Evolutionary conservation across 495 filamentous ascomycete genomes (phyloP).

Genomic region (Hypoxylon fuscum): DNA sequence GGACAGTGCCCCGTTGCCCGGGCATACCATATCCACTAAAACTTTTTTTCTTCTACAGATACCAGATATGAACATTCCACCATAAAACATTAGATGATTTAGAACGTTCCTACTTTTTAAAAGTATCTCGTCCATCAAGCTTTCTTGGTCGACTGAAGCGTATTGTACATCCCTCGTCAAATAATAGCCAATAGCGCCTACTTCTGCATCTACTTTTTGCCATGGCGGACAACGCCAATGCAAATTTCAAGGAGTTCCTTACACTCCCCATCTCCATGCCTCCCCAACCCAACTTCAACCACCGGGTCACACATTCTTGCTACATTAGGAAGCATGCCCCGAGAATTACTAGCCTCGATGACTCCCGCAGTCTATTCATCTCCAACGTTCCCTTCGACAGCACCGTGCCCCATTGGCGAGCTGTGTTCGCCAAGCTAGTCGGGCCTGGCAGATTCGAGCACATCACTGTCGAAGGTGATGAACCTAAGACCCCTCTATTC

Average conservation of each 20-base stretch:
- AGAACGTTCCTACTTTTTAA: too few species aligned
- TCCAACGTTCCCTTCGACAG: conserved; percentile 89
- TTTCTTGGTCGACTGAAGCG: too few species aligned
- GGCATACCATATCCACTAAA: too few species aligned
- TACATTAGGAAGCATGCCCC: conserved; percentile 85
- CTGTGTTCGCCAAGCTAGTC: conserved; percentile 74
- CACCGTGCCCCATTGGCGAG: conserved; percentile 77
- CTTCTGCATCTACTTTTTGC: too few species aligned
- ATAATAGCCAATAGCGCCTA: too few species aligned
- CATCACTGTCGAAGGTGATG: conserved; percentile 72
- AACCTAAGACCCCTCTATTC: conserved; percentile 38
- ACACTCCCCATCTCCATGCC: conserved; percentile 69
- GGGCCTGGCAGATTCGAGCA: conserved; percentile 78
- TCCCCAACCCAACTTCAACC: conserved; percentile 63
- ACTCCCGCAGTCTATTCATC: conserved; percentile 81
- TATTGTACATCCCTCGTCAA: too few species aligned
- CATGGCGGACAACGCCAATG: too few species aligned
- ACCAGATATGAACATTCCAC: too few species aligned
- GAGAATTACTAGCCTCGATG: conserved; percentile 74
- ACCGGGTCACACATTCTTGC: conserved; percentile 79
- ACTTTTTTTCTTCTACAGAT: too few species aligned
- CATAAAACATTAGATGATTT: too few species aligned
- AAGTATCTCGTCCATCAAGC: too few species aligned
- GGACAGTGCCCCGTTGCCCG: too few species aligned
- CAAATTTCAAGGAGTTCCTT: conserved; percentile 53